Evolutionary conservation across 495 filamentous ascomycete species (phyloP), one percentile per base, ranked within the genome.

Genomic region (Talaromyces stipitatus): DNA sequence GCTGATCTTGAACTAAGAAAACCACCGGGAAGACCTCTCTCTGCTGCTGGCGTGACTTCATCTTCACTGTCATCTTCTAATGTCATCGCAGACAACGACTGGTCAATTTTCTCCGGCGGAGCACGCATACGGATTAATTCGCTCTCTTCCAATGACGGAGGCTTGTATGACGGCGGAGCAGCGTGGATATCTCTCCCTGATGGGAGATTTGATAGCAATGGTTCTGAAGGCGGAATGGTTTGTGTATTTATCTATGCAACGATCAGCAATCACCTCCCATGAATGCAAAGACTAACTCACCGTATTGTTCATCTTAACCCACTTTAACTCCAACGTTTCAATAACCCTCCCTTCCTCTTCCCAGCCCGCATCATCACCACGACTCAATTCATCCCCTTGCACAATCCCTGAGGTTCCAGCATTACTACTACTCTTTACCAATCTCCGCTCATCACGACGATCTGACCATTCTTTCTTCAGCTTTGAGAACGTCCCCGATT

Each of bases 221-320:
- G 80, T 2, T 82, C 82, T 14, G 79, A 80, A 0, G 86, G 78
- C 0, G 91, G 89, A 29, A 97, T 80, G 5, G 77, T 24, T 63
- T 97, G 92, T 1, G 89, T 87, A 54, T 90, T 87, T 41, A 95
- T 86, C 90, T 92, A 55, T 41, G n/a, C 36, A 23, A 16, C 27
- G 10, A 38, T 57, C 32, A 57, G 27, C 20, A 43, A 32, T 14
- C 23, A 20, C 18, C 22, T 22, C 14, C 4, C 11, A 22, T 22
- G 16, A 0, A 16, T 50, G 38, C 5, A 8, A 4, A 55, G 10
- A 1, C 48, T 43, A 9, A 79, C 86, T 73, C 66, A 96, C 89
- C 12, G 88, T 95, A 72, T 96, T 90, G 68, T 98, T 98, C 73
- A 89, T 83, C 71, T 90, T 90, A 28, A 79, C 80, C 94, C 94